These are phyloP conservation scores for Aspergillus sp. DNA, from an alignment of 2,329 filamentous ascomycete genomes.

Conservation along the genomic window DNA sequence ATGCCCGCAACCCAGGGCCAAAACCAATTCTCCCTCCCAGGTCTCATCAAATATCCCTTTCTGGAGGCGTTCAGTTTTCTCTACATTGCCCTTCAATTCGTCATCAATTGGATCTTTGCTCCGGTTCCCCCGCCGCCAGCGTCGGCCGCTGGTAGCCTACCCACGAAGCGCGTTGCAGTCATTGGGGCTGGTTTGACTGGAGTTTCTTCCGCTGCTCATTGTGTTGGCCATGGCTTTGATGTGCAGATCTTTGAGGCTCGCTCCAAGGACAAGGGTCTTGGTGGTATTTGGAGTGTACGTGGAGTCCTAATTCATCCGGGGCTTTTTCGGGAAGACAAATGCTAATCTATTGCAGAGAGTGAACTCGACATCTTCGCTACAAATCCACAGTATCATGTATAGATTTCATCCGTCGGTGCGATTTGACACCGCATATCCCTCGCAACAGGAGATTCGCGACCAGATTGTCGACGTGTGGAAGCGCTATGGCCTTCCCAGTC, in stretches of 20 bases:
- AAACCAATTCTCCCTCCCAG: conserved; percentile 11
- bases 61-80: conserved; percentile 22
- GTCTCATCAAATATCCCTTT: conserved; percentile 22
- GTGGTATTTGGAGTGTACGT: conserved; percentile 72
- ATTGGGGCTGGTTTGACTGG: conserved; percentile 66
- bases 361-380: conserved; percentile 72
- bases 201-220: conserved; percentile 71
- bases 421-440: conserved; percentile 69
- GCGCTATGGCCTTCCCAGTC: conserved; percentile 60
- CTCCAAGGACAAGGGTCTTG: conserved; percentile 52
- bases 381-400: conserved; percentile 83
- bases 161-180: conserved; percentile 54
- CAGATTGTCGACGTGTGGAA: conserved; percentile 68
- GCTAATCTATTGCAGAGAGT: conserved; percentile 48
- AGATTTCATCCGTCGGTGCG: conserved; percentile 73
- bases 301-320: background rate
- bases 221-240: conserved; percentile 77
- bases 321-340: background rate
- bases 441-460: conserved; percentile 63
- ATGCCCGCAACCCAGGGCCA: conserved; percentile 8
- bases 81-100: conserved; percentile 23
- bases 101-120: conserved; percentile 49
- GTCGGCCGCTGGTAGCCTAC: conserved; percentile 45
- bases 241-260: conserved; percentile 71
- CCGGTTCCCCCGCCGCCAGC: conserved; percentile 57